Evolutionary conservation across 345 rosid species (phyloP).

Genomic region (Eutrema heterophyllum): DNA sequence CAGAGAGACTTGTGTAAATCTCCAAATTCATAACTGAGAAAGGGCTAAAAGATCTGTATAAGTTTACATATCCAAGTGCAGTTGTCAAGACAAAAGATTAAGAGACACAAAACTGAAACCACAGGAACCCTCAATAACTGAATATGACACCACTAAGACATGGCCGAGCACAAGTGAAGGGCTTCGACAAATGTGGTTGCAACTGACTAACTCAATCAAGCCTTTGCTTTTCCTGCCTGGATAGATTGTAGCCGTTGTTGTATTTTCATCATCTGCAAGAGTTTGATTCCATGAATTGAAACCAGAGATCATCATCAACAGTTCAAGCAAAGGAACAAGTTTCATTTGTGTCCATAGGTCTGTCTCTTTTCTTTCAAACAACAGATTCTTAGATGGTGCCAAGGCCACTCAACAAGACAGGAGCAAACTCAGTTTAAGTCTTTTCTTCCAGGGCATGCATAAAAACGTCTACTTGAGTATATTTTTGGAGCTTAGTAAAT

Average conservation of each 20-base stretch:
- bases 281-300: conserved; percentile 4
- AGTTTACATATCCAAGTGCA: neutral
- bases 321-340: neutral
- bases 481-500: neutral
- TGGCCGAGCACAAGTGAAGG: neutral
- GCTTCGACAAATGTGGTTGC: conserved; percentile 13
- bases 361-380: neutral
- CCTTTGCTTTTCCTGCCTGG: conserved; percentile 87
- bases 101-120: conserved; percentile 22
- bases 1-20: neutral
- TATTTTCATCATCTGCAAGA: conserved; percentile 64
- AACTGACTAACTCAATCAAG: conserved; percentile 34
- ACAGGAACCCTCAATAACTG: conserved; percentile 8
- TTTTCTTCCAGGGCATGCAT: neutral
- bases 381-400: neutral
- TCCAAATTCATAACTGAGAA: conserved; percentile 7
- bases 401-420: neutral
- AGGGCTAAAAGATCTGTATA: conserved; percentile 6
- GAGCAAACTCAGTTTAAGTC: neutral
- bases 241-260: conserved; percentile 84
- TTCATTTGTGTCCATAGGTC: neutral
- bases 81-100: conserved; percentile 2
- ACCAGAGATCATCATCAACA: conserved; percentile 4
- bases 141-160: conserved; percentile 4
- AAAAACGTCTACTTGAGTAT: neutral